Evolutionary conservation across 345 rosid species (phyloP), one percentile per base, ranked within the genome.

Genomic region (Linum usitatissimum): DNA sequence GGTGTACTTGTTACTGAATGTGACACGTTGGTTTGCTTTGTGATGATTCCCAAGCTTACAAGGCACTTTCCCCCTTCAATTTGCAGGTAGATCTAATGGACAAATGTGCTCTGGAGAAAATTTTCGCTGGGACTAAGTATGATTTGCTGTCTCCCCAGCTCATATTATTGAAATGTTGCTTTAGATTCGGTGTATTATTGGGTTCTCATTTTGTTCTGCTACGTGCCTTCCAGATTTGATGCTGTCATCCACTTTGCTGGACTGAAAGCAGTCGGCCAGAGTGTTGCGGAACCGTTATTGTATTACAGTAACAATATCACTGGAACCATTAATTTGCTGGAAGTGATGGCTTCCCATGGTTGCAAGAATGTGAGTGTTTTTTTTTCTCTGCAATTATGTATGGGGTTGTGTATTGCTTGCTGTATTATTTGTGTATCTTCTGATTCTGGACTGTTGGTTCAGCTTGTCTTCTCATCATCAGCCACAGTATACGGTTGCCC

Each of bases 401-500:
- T 10, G 14, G 51, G 3, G 51, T 45, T 10, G 17, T 45, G 51
- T 45, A 9, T 45, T 45, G 10, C 51, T 45, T 3, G 48, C 48
- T 40, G 48, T 7, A 40, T 7, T 10, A 17, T 45, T 34, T 45
- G 51, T 45, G 51, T n/a, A 45, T 45, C 51, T 9, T 45, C 17
- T 45, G 51, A 45, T 45, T 45, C 51, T 45, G 51, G 51, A 10
- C 28, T 10, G 51, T 45, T 10, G 51, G 68, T 58, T 48, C 90
- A 94, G 99, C 90, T 94, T 72, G 99, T 94, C 2, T 94, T 94
- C 81, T 94, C 99, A 30, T 94, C 99, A 6, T 94, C 99, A 20
- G 99, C 99, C 34, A 94, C 99, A 64, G 97, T 94, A 36, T 94
- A 94, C 78, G 99, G 97, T 55, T 86, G 92, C 85, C 99, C 97